A percentile compares a stretch with the other conserved stretches of the same genome.
phyloP scores from a whole-genome alignment of 495 filamentous ascomycete species.

The Hypoxylon perforatum region DNA sequence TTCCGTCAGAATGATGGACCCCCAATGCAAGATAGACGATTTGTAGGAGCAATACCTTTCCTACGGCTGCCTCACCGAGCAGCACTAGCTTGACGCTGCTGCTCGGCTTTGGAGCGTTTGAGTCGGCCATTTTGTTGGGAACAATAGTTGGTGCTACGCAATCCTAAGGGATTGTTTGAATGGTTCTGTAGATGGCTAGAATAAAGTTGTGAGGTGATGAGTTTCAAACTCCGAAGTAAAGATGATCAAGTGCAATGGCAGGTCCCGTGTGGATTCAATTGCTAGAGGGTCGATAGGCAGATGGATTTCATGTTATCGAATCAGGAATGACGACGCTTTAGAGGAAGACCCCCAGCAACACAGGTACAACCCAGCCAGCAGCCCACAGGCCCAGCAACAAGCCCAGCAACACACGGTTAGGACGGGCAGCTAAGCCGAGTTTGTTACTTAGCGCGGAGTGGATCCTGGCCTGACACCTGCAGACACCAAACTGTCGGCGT shows the following conservation, averaged over 20 bases:
- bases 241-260: slow-evolving; percentile 24
- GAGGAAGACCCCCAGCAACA: slow-evolving; percentile 32
- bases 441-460: slow-evolving; percentile 5
- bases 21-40: slow-evolving; percentile 2
- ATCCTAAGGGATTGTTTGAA: slow-evolving; percentile 1
- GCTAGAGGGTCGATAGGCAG: slow-evolving; percentile 30
- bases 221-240: slow-evolving; percentile 10
- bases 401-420: slow-evolving; percentile 12
- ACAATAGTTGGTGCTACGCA: slow-evolving; percentile 8
- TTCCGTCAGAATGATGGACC: slow-evolving; percentile 35
- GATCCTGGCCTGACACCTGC: slow-evolving; percentile 1
- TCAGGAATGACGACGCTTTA: slow-evolving; percentile 48
- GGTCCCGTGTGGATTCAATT: slow-evolving; percentile 9
- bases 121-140: slow-evolving; percentile 59
- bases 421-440: slow-evolving; percentile 3
- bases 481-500: slow-evolving; percentile 29
- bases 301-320: slow-evolving; percentile 37
- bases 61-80: slow-evolving; percentile 95
- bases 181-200: slow-evolving; percentile 7
- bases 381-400: too few relatives aligned
- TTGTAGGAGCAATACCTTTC: slow-evolving; percentile 75
- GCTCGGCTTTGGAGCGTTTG: slow-evolving; percentile 87
- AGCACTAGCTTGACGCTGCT: slow-evolving; percentile 99
- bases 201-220: slow-evolving; percentile 8
- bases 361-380: too few relatives aligned